A percentile compares a stretch with the other conserved stretches of the same genome.
Evolutionary conservation across 2,329 filamentous ascomycete species (phyloP).

Genomic region (Fusarium falciforme): DNA sequence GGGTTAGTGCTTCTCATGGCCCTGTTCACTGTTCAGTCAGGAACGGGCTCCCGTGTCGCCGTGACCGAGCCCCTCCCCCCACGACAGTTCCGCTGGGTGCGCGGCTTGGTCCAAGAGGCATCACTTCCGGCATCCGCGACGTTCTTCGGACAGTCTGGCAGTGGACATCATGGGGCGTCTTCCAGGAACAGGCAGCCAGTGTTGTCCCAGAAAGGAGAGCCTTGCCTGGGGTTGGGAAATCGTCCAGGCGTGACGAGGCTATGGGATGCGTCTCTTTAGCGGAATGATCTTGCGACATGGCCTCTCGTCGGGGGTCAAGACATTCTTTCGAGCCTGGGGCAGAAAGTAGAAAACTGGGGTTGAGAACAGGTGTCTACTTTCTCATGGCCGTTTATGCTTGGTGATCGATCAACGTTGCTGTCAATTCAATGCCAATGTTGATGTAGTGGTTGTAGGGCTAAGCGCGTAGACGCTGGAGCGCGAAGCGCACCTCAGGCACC

Average conservation of each 20-base stretch:
- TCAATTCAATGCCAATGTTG: neutral
- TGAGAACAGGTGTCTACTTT: neutral
- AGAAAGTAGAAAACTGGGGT: neutral
- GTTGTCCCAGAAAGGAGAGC: neutral
- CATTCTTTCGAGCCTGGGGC: slow-evolving; percentile 25
- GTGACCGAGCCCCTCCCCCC: neutral
- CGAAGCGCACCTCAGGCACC: slow-evolving; percentile 10
- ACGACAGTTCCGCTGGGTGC: neutral
- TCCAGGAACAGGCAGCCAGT: neutral
- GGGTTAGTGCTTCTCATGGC: neutral
- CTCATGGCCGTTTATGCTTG: slow-evolving; percentile 12
- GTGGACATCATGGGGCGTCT: slow-evolving; percentile 6
- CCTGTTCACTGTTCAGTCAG: neutral
- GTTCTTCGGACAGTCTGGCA: slow-evolving; percentile 6
- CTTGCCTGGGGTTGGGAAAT: neutral
- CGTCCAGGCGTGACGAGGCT: slow-evolving; percentile 13
- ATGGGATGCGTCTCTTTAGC: slow-evolving; percentile 22
- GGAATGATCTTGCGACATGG: slow-evolving; percentile 24
- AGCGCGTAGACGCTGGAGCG: slow-evolving; percentile 22
- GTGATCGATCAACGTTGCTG: neutral
- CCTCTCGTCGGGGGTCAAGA: slow-evolving; percentile 9
- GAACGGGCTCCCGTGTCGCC: neutral
- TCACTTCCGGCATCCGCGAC: slow-evolving; percentile 10
- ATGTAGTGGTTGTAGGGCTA: slow-evolving; percentile 4
- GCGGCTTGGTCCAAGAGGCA: neutral